phyloP scores from a whole-genome alignment of 192 early-diverging fungal species.

The Diversispora eburnea region DNA sequence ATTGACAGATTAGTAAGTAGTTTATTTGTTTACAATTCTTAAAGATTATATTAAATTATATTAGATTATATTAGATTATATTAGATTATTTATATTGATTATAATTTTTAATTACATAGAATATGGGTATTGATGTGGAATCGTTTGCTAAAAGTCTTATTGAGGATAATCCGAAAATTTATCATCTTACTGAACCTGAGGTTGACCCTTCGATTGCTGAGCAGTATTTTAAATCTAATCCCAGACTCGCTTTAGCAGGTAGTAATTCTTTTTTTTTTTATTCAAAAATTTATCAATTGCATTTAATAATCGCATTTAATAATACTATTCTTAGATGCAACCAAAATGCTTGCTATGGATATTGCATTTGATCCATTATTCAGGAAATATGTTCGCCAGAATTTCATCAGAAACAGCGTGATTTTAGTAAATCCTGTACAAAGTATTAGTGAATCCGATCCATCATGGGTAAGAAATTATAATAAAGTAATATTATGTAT shows the following conservation, averaged over 20 bases:
- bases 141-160: no score
- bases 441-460: conserved; percentile 69
- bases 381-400: conserved; percentile 73
- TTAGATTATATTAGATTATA: no score
- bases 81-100: no score
- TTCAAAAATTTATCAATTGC: not conserved
- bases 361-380: conserved; percentile 80
- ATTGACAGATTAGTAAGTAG: not conserved
- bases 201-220: no score
- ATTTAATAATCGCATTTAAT: not conserved
- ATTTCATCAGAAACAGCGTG: conserved; percentile 64
- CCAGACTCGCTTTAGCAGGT: no score
- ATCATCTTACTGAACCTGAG: no score
- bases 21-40: not conserved
- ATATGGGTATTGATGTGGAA: no score
- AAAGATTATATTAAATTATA: not conserved
- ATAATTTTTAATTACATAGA: no score
- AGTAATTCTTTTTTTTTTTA: not conserved
- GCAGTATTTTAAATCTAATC: no score
- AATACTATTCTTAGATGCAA: conserved; percentile 46
- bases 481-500: not conserved
- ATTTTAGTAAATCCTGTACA: conserved; percentile 56
- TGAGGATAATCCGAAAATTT: no score
- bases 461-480: conserved; percentile 46
- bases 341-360: conserved; percentile 67